A percentile compares a stretch with the other conserved stretches of the same genome.
Conservation (phyloP, 2,329 filamentous ascomycete genomes). For the Colletotrichum godetiae region DNA sequence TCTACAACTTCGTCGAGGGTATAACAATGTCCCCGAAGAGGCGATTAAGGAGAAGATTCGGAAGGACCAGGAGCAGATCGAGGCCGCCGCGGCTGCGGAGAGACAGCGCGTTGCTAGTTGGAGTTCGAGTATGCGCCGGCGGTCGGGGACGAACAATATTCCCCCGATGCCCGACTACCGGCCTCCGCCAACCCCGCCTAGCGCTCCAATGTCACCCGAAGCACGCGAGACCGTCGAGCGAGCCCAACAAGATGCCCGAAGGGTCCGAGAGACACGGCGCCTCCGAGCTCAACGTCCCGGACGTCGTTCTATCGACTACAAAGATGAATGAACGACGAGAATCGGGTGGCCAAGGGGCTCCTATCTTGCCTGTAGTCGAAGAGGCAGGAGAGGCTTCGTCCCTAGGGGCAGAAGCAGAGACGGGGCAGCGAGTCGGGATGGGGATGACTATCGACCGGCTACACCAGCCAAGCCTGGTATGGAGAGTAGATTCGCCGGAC, state of each 20-base stretch:
- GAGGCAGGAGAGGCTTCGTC: conserved; percentile 85
- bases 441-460: conserved; percentile 51
- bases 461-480: conserved; percentile 56
- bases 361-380: conserved; percentile 83
- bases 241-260: conserved; percentile 51
- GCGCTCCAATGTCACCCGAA: conserved; percentile 48
- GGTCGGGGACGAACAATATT: conserved; percentile 41
- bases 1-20: conserved; percentile 89
- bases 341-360: conserved; percentile 63
- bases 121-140: conserved; percentile 48
- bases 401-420: conserved; percentile 69
- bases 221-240: conserved; percentile 53
- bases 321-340: conserved; percentile 59
- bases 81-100: conserved; percentile 47
- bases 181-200: conserved; percentile 55
- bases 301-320: conserved; percentile 64
- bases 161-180: conserved; percentile 60
- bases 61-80: conserved; percentile 70
- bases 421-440: conserved; percentile 63
- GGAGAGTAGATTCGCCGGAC: conserved; percentile 39
- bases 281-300: conserved; percentile 65
- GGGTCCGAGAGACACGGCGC: conserved; percentile 46
- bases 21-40: conserved; percentile 92
- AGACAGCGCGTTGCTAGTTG: conserved; percentile 50
- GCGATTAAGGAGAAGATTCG: conserved; percentile 73